Base-by-base conservation (phyloP, 108 stramenopile genomes). In the Cylindrotheca closterium region DNA sequence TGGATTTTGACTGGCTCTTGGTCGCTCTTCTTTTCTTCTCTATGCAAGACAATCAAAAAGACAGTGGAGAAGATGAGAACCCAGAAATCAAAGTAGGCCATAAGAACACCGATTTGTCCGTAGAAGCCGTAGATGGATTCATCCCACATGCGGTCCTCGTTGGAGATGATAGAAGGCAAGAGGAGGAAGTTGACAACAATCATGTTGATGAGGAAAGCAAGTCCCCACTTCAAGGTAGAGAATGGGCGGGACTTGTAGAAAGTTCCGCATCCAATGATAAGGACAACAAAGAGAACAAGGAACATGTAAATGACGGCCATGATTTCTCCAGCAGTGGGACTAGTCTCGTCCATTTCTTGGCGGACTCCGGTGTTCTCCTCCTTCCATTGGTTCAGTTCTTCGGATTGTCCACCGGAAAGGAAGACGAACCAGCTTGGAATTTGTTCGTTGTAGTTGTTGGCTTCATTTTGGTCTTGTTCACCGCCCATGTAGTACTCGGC, bases 101-200 rank as follows among this genome's bases (percentile, higher is more conserved):
- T 66, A 15, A 84, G 70, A 1, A 84, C 80, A 53, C 67, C 63
- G 29, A 67, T 68, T 52, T 84, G 83, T 29, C 83, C 83, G 65
- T 81, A 84, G 79, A 79, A 84, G n/a, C 83, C 83, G 47, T 81
- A 84, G 53, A 69, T 51, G 19, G 57, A 63, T 32, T 81, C 68
- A 51, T 84, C 83, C 32, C 80, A 60, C 33, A 55, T 65, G 15
- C 83, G 69, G 37, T 75, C 74, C 22, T 84, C 80, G 47, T 79
- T 66, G 7, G 53, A 57, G 8, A 72, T 45, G 19, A 80, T 66
- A 19, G 80, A 48, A 30, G 80, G 69, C 25, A 74, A 74, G 65
- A 81, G 53, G 30, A 84, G 53, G 34, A 63, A 50, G 52, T 78
- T 69, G 30, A 66, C 42, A 47, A 49, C 57, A 51, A 71, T 67